Evolutionary conservation across 1,139 yeast species (phyloP).

Genomic region (Candida frijolesensis): DNA sequence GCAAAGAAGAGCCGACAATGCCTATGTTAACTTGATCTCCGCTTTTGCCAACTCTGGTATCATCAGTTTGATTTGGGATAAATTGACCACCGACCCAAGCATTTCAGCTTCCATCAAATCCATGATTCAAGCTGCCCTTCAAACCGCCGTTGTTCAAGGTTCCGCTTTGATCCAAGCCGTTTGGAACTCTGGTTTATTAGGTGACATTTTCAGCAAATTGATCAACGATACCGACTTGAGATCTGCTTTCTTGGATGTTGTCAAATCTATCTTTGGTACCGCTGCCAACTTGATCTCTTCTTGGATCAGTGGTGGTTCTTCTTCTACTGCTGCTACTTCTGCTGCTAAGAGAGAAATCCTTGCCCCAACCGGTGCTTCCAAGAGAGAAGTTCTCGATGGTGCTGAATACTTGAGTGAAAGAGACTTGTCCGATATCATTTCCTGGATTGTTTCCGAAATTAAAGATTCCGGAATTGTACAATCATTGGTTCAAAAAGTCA

Average conservation of each 20-base stretch:
- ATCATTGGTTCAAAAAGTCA: conserved; percentile 27
- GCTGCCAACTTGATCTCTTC: conserved; percentile 33
- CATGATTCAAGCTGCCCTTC: conserved; percentile 36
- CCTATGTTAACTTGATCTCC: conserved; percentile 37
- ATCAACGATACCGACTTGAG: conserved; percentile 39
- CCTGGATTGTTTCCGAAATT: conserved; percentile 30
- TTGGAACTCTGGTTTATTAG: conserved; percentile 47
- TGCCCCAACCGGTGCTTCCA: conserved; percentile 19
- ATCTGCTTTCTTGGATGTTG: conserved; percentile 37
- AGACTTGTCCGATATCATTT: conserved; percentile 34
- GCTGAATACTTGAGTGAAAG: conserved; percentile 38
- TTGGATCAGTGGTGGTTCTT: conserved; percentile 22
- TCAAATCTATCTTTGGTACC: conserved; percentile 35
- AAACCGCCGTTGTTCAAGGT: conserved; percentile 42
- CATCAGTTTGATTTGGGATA: conserved; percentile 38
- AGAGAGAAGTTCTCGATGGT: conserved; percentile 20
- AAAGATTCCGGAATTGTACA: conserved; percentile 40
- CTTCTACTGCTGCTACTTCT: conserved; percentile 20
- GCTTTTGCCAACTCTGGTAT: conserved; percentile 46
- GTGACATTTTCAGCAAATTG: conserved; percentile 35
- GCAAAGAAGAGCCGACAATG: conserved; percentile 42
- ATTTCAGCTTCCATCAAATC: conserved; percentile 29
- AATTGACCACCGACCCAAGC: conserved; percentile 35
- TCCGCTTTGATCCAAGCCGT: conserved; percentile 47
- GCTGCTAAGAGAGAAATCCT: conserved; percentile 22